These are phyloP conservation scores for Metschnikowia picachoensis DNA, from an alignment of 805 yeast species.

Conservation along the genomic window DNA sequence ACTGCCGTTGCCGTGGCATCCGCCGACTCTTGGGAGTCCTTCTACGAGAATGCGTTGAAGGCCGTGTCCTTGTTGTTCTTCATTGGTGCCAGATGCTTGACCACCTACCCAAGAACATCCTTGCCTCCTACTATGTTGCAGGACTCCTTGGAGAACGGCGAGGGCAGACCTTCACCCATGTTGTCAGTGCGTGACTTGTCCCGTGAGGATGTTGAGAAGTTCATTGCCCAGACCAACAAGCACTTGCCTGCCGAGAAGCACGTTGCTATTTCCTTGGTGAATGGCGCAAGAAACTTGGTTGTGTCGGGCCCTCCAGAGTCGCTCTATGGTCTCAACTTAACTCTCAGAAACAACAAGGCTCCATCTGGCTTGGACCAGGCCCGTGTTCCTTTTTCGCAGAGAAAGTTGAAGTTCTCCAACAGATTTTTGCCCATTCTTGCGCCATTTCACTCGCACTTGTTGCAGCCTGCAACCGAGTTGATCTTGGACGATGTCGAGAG, in stretches of 20 bases:
- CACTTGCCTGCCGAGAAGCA: conserved; percentile 92
- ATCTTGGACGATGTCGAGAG: conserved; percentile 57
- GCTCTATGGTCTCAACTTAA: conserved; percentile 87
- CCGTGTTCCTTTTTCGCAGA: conserved; percentile 87
- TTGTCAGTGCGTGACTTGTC: conserved; percentile 88
- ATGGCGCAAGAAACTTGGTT: conserved; percentile 94
- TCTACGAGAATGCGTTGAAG: conserved; percentile 65
- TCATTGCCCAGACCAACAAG: conserved; percentile 81
- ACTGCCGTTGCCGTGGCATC: conserved; percentile 90
- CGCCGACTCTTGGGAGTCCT: conserved; percentile 79
- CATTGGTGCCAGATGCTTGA: conserved; percentile 89
- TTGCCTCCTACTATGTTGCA: conserved; percentile 89
- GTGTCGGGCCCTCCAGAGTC: conserved; percentile 99
- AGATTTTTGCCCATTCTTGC: conserved; percentile 93
- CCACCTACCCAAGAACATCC: conserved; percentile 88
- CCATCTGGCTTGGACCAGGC: conserved; percentile 93
- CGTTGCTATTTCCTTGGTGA: conserved; percentile 83
- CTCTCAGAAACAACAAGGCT: conserved; percentile 91
- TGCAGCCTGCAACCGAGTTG: conserved; percentile 64
- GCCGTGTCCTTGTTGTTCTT: conserved; percentile 84
- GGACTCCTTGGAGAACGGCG: conserved; percentile 90
- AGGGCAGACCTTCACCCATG: conserved; percentile 98
- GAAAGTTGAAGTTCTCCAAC: conserved; percentile 90
- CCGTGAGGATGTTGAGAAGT: conserved; percentile 69
- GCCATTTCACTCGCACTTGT: conserved; percentile 93